Conservation (phyloP, 257 asterid species). For the Ajuga chamaepitys region DNA sequence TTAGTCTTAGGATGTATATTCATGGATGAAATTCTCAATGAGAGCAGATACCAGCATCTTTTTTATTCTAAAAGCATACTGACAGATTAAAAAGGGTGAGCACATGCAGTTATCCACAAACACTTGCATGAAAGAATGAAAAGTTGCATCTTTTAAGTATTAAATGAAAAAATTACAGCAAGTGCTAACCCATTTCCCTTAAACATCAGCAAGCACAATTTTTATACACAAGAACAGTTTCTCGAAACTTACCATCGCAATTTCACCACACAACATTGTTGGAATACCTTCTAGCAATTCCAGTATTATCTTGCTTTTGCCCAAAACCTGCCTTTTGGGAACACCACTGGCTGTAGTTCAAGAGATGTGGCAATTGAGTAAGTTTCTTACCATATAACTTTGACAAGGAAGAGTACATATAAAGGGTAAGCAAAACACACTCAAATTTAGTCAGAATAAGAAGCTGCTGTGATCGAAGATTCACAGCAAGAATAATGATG, state of each 20-base stretch:
- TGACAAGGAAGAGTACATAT: not conserved
- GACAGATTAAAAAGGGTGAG: not conserved
- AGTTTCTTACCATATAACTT: not conserved
- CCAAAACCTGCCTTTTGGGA: slow-evolving; percentile 76
- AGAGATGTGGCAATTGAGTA: not conserved
- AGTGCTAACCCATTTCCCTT: not conserved
- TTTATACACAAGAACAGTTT: not conserved
- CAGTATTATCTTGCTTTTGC: slow-evolving; percentile 82
- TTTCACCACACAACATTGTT: slow-evolving; percentile 83
- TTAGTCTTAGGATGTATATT: not conserved
- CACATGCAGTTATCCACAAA: not conserved
- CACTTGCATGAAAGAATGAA: not conserved
- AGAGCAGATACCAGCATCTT: not conserved
- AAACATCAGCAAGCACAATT: not conserved
- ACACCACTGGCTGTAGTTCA: slow-evolving; percentile 55
- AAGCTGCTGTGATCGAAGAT: not conserved
- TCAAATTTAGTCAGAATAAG: not conserved
- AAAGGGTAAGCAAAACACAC: not conserved
- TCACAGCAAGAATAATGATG: not conserved
- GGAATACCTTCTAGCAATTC: slow-evolving; percentile 92
- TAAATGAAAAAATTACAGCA: not conserved
- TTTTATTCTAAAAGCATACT: not conserved
- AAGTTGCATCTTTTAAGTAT: not conserved
- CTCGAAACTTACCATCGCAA: slow-evolving; percentile 64
- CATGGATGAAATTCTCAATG: not conserved